Evolutionary conservation across 2,329 filamentous ascomycete genomes (phyloP).

Genomic region (Sporothrix humicola): DNA sequence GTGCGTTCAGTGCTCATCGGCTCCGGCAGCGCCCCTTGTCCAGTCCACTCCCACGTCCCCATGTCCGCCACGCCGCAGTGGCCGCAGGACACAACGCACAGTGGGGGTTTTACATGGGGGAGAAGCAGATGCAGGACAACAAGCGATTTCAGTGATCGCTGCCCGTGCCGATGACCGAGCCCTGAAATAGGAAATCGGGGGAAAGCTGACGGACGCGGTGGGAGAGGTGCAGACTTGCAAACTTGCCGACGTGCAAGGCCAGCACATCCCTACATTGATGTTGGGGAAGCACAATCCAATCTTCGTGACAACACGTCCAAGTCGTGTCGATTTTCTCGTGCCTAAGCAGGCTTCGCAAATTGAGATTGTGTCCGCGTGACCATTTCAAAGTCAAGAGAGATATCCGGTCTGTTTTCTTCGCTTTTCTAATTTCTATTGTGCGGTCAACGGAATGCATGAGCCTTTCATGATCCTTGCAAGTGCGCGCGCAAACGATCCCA

Average conservation of each 20-base stretch:
- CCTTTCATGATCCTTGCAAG: background rate
- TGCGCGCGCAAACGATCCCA: background rate
- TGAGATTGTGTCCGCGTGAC: constrained; percentile 6
- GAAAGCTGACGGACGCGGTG: constrained; percentile 1
- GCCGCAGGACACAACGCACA: background rate
- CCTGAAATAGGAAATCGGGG: constrained; percentile 10
- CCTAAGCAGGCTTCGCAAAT: background rate
- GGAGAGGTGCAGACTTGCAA: background rate
- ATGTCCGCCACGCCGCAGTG: background rate
- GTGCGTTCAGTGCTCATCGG: background rate
- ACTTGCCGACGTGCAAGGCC: background rate
- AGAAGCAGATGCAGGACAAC: background rate
- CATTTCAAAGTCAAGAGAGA: background rate
- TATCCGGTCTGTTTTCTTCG: too few relatives aligned
- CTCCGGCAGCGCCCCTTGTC: background rate
- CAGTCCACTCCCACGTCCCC: background rate
- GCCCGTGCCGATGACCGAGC: constrained; percentile 28
- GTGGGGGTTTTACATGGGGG: background rate
- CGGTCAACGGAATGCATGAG: background rate
- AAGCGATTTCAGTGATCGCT: constrained; percentile 3
- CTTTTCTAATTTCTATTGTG: background rate
- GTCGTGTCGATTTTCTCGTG: background rate
- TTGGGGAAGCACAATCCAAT: background rate
- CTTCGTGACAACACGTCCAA: background rate
- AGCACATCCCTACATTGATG: background rate